Base-by-base conservation (phyloP, 768 basidiomycete genomes). In the Imleria badia region DNA sequence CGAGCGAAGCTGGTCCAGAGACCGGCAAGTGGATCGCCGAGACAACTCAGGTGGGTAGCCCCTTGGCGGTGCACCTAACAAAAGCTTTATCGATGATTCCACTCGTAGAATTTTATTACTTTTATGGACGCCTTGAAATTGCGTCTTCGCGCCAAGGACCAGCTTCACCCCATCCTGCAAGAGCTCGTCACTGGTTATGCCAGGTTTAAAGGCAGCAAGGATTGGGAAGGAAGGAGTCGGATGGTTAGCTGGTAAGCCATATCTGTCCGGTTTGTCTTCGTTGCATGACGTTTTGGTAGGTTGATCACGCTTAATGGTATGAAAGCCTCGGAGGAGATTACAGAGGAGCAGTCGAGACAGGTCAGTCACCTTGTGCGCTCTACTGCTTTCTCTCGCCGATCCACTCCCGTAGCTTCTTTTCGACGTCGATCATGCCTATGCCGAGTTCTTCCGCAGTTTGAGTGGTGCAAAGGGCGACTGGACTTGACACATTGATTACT, bases 81-180 rank as follows among this genome's bases (percentile, higher is more conserved):
- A 20, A 3, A 26, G 14, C 12, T 17, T 17, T 10, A 36, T 22
- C 14, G 11, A 33, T 7, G 1, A 1, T 15, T 22, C 34, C 5
- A 38, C 42, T n/a, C 53, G 1, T 63, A 98, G 94, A 89, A 86
- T 69, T 99, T 98, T 59, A 98, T 99, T 60, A 98, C 96, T 0
- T 95, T 98, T 60, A 97, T 98, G 92, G 97, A 99, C 62, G 96
- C 94, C 1, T 78, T 98, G 26, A 95, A 94, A 66, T 78, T 98
- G 46, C 85, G 89, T 11, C 75, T 98, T 62, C 83, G 94, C n/a
- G 96, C 97, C 4, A 99, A 98, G 69, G 97, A 98, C 65, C 94
- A 97, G 64, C 78, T 99, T 3, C 95, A 98, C 69, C 94, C 95
- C 0, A 84, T 97, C 56, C 69, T 98, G 41, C 93, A 96, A 60